These are phyloP conservation scores for Vigna radiata DNA, from an alignment of 306 rosid species.

Conservation along the genomic window DNA sequence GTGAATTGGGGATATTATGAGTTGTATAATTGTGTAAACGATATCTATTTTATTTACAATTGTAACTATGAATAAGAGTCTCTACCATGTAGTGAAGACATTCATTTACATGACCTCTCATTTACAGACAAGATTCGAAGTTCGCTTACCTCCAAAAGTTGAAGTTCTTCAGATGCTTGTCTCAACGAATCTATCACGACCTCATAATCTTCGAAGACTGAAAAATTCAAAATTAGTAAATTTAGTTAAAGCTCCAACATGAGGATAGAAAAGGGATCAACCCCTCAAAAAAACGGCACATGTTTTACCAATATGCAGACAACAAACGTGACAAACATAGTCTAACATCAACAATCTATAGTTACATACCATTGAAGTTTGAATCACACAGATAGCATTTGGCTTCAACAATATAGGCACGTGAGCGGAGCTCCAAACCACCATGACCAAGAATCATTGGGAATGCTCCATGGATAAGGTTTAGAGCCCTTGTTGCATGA, in stretches of 20 bases:
- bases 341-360: conserved; percentile 19
- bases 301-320: conserved; percentile 13
- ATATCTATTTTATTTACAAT: not conserved
- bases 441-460: conserved; percentile 99
- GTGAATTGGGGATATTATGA: not conserved
- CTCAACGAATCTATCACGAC: conserved; percentile 74
- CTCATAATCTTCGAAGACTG: conserved; percentile 67
- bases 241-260: not conserved
- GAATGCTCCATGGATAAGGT: conserved; percentile 86
- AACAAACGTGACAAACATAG: conserved; percentile 22
- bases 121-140: conserved; percentile 30
- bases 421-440: conserved; percentile 94
- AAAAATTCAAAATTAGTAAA: conserved; percentile 33
- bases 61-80: no score
- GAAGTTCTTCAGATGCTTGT: conserved; percentile 89
- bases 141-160: conserved; percentile 78
- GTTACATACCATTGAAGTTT: conserved; percentile 71
- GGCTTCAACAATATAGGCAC: conserved; percentile 86
- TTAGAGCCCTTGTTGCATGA: conserved; percentile 87
- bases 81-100: not conserved
- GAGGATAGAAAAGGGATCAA: not conserved
- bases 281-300: conserved; percentile 10
- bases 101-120: not conserved
- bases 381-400: conserved; percentile 85
- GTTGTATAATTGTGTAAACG: not conserved